Evolutionary conservation across 2,329 filamentous ascomycete genomes (phyloP), one percentile per base, ranked within the genome.

Genomic region (Colletotrichum echinochloae): DNA sequence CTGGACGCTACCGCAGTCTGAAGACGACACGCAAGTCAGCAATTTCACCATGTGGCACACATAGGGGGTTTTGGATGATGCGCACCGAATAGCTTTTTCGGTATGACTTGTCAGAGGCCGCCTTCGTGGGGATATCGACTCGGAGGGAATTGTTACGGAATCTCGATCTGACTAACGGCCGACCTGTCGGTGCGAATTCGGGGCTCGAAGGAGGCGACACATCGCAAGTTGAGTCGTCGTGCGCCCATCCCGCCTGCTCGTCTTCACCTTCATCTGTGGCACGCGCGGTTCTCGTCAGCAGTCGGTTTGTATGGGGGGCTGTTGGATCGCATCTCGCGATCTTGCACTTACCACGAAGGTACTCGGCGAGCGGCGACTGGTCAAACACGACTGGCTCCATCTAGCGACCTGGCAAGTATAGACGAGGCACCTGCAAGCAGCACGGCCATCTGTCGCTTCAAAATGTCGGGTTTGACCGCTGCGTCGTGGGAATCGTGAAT

Each of bases 351-450:
- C 95, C 94, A 89, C 95, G 91, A 76, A 98, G 90, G 83, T 96
- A 96, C 78, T 93, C 90, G 79, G 94, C 94, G 82, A 98, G 87
- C 76, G 95, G 95, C 79, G 93, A 93, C 83, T 94, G 91, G 83
- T 96, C 90, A 83, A 92, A 93, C 76, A 97, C 90, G 77, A 97
- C 87, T 78, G 92, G 90, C 88, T 97, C 95, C 95, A 98, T 96
- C 67, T 71, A 71, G 57, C 66, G 64, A 70, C 72, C 60, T 66
- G 70, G 66, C 48, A 71, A 44, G 44, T 67, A 62, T 61, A 48
- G 60, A 60, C 46, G 49, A 64, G 66, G 57, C 66, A 61, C 59
- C 65, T 60, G 67, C 64, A 71, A 65, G 66, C 70, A 71, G 49
- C 66, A 63, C 64, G 65, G 70, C 72, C 70, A 73, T 73, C 66